Percentiles rank a stretch among this genome's conserved stretches.
These are phyloP conservation scores for Naegleria gruberi DNA, from an alignment of 208 protist species.

Conservation along the genomic window DNA sequence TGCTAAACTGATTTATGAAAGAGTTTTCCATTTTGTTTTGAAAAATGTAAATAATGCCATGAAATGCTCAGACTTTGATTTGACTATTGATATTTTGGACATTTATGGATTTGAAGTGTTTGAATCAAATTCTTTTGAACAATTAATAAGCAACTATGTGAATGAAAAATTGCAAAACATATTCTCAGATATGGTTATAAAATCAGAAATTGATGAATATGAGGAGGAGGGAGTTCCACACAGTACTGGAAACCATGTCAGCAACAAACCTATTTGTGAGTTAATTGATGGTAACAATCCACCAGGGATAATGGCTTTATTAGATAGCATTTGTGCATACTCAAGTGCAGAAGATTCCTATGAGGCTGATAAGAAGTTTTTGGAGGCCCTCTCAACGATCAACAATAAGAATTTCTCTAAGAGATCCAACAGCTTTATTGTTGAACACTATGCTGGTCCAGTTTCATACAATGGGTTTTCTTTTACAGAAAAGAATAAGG, in stretches of 20 bases:
- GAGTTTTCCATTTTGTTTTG: slow-evolving; percentile 25
- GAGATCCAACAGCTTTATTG: slow-evolving; percentile 52
- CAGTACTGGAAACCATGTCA: slow-evolving; percentile 80
- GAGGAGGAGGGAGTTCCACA: slow-evolving; percentile 80
- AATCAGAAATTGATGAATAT: slow-evolving; percentile 92
- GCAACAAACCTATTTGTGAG: slow-evolving; percentile 86
- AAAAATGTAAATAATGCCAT: slow-evolving; percentile 17
- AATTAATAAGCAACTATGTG: slow-evolving; percentile 30
- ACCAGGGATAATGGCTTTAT: slow-evolving; percentile 77
- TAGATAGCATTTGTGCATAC: slow-evolving; percentile 89
- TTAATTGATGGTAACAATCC: slow-evolving; percentile 64
- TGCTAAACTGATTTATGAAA: slow-evolving; percentile 28
- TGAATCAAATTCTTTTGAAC: slow-evolving; percentile 27
- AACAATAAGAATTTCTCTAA: slow-evolving; percentile 44
- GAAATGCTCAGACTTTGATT: not conserved
- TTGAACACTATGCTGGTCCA: slow-evolving; percentile 89
- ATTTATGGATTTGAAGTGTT: slow-evolving; percentile 23
- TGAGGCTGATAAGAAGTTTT: slow-evolving; percentile 77
- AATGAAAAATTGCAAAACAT: slow-evolving; percentile 36
- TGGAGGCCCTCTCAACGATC: slow-evolving; percentile 61
- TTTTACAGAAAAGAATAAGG: slow-evolving; percentile 87
- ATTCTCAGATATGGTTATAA: slow-evolving; percentile 93
- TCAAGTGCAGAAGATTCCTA: slow-evolving; percentile 77
- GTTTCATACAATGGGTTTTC: slow-evolving; percentile 76
- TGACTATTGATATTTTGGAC: slow-evolving; percentile 25